Conservation (phyloP, 768 basidiomycete species). For the Lentinula raphanica region DNA sequence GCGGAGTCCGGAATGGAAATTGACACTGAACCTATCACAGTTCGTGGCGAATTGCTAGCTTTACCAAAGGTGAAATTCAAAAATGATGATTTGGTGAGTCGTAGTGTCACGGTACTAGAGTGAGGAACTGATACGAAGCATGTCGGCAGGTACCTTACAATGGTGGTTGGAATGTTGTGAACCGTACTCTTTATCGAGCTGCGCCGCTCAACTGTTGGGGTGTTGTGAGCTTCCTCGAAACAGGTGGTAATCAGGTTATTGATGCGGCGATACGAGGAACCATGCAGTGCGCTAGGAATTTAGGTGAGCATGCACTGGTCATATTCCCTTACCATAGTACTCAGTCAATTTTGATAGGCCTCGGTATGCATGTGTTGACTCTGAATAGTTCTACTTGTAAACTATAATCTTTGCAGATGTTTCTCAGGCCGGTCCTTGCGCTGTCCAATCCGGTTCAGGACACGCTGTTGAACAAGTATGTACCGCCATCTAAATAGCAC, state of each 20-base stretch:
- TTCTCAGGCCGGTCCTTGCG: background rate
- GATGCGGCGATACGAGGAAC: background rate
- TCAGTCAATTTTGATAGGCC: background rate
- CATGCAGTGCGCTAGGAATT: background rate
- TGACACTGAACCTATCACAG: conserved; percentile 16
- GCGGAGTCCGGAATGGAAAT: conserved; percentile 36
- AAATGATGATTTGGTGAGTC: background rate
- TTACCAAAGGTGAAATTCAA: background rate
- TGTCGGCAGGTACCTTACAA: conserved; percentile 18
- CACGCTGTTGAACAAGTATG: conserved; percentile 3
- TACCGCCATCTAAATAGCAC: background rate
- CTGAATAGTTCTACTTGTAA: background rate
- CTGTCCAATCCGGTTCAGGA: background rate
- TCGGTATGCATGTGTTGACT: background rate
- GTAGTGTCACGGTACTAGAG: background rate
- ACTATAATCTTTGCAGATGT: background rate
- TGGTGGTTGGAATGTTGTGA: conserved; percentile 25
- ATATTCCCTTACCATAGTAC: background rate
- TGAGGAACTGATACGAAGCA: conserved; percentile 2
- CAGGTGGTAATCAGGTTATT: background rate
- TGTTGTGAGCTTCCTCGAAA: conserved; percentile 10
- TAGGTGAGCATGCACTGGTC: background rate
- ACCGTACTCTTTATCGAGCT: conserved; percentile 13
- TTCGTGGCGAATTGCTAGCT: conserved; percentile 20
- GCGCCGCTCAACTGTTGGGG: conserved; percentile 17